Evolutionary conservation across 495 filamentous ascomycete species (phyloP), one percentile per base, ranked within the genome.

Genomic region (Baudoinia panamericana): DNA sequence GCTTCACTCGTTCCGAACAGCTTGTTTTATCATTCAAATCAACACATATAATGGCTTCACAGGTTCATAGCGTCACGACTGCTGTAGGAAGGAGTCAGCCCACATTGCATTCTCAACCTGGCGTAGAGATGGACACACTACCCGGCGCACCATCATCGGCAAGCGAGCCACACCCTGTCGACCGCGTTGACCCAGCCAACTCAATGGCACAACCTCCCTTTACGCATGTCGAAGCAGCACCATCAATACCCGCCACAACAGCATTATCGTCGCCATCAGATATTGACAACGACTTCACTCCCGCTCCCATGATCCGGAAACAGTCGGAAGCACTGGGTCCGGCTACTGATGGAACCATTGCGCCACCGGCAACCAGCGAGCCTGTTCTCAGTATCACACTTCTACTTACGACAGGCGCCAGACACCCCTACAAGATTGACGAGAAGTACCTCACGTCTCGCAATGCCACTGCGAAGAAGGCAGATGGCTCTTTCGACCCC

Each of bases 351-450:
- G 43, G 26, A 9, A 54, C 55, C 13, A 49, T 42, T 28, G 29
- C 43, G 12, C 41, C 48, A 2, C 48, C 55, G 10, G 30, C 44
- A 28, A 17, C 45, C 12, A 45, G 39, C 21, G 56, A 53, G 8
- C 60, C 60, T 2, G 51, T 56, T 10, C 47, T 63, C 29, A 36
- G 60, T 25, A 77, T 94, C 50, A 92, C 81, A 15, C 64, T 94
- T 9, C 68, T 93, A 8, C 71, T 92, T 30, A 81, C 76, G 0
- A 84, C 75, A 13, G 84, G 85, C 10, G 78, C 83, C 21, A 70
- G 84, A 36, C 84, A 93, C 60, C 83, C 84, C 2, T 90, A 84
- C 58, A 81, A 76, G 39, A 80, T 94, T 47, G 83, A 90, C 62
- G 78, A 79, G 40, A 84, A 78, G 46, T 94, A 93, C 50, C 63